Conservation (phyloP, 2,329 filamentous ascomycete genomes). For the Mycosphaerelloides madeirae region DNA sequence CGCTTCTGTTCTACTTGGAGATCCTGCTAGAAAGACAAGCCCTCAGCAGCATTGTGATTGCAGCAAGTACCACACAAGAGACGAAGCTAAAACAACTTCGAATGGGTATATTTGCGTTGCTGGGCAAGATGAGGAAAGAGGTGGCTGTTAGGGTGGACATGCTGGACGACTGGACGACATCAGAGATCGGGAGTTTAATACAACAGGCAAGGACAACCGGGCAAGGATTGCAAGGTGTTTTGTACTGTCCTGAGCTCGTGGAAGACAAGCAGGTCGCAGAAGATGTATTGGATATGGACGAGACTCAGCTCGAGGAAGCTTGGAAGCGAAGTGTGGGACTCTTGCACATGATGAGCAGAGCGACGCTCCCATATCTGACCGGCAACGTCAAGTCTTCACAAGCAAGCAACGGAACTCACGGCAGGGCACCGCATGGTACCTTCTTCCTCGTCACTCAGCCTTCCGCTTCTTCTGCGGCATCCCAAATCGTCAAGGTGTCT, state of each 20-base stretch:
- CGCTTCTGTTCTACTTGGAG: conserved; percentile 15
- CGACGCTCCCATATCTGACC: conserved; percentile 5
- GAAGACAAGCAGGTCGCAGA: not conserved
- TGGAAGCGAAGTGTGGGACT: conserved; percentile 26
- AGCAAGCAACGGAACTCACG: conserved; percentile 1
- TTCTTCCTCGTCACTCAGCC: conserved; percentile 19
- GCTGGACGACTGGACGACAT: conserved; percentile 16
- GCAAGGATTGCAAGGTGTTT: conserved; percentile 21
- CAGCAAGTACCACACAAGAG: conserved; percentile 15
- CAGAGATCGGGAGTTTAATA: conserved; percentile 15
- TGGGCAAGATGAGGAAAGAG: conserved; percentile 22
- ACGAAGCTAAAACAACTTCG: conserved; percentile 21
- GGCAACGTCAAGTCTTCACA: not conserved
- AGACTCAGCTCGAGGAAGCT: conserved; percentile 14
- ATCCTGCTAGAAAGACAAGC: conserved; percentile 16
- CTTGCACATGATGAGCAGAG: conserved; percentile 19
- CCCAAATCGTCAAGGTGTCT: conserved; percentile 14
- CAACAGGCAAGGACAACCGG: conserved; percentile 12
- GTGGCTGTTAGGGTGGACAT: conserved; percentile 19
- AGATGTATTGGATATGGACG: conserved; percentile 22
- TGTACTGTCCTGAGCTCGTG: conserved; percentile 22
- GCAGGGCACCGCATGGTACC: conserved; percentile 11
- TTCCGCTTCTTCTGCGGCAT: conserved; percentile 6
- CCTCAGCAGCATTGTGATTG: conserved; percentile 14
- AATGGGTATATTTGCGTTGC: conserved; percentile 21